Evolutionary conservation across 2,329 filamentous ascomycete genomes (phyloP), one percentile per base, ranked within the genome.

Genomic region (Paraphaeosphaeria sporulosa): DNA sequence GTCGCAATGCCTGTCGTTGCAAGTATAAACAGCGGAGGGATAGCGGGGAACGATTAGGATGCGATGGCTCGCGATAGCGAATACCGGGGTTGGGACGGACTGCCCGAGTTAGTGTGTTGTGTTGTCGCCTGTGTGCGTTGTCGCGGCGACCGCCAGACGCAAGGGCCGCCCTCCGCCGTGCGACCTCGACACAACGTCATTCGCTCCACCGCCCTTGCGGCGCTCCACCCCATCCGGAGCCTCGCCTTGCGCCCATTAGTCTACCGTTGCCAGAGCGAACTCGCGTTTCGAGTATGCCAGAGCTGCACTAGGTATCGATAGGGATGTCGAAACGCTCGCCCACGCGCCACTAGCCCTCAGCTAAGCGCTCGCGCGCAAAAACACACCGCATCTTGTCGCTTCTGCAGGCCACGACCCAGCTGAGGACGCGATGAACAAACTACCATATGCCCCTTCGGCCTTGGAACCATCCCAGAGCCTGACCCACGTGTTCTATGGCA

Each of bases 41-140:
- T 44, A 40, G 51, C 38, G 51, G 51, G 51, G 51, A 38, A 54
- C 40, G 21, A 54, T 19, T 40, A 17, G 23, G 38, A 52, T 51
- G 32, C 15, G 23, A 52, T 44, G 19, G n/a, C 13, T 52, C 21
- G 49, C 49, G 49, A 42, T 54, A 40, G 49, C 42, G 42, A 44
- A 44, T 44, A 44, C 51, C 7, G 25, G 51, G 51, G 27, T 44
- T 25, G 12, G 10, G 19, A 44, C 42, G n/a, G 19, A 12, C 42
- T 15, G n/a, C 7, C 19, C 19, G 8, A 10, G 42, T 44, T 44
- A 44, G 42, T 44, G 42, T 44, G 42, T 21, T 44, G 19, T 21
- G 42, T 44, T 44, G 42, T 21, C 42, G 19, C 8, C n/a, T 44
- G 42, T 43, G 40, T 21, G 19, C 19, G 42, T 44, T 44, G 42